phyloP scores from a whole-genome alignment of 768 basidiomycete genomes.

The Pholiota molesta region DNA sequence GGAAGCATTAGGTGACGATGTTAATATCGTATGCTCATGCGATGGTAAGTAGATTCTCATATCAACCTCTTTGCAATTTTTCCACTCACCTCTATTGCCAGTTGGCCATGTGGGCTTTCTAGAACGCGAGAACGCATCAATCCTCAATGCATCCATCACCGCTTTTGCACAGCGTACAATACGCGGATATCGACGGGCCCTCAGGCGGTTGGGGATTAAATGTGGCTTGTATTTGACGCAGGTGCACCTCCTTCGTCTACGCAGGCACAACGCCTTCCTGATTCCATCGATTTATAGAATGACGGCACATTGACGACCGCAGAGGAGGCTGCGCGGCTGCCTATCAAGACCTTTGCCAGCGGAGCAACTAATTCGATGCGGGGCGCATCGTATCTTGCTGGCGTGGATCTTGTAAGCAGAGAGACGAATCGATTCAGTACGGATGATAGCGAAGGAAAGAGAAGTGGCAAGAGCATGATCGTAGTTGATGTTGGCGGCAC shows the following conservation, averaged over 20 bases:
- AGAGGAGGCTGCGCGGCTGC: conserved; percentile 52
- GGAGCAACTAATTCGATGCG: conserved; percentile 75
- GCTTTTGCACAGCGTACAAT: conserved; percentile 61
- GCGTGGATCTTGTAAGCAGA: conserved; percentile 23
- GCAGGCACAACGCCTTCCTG: not conserved
- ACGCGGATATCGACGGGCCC: conserved; percentile 53
- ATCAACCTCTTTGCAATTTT: not conserved
- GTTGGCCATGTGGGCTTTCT: conserved; percentile 62
- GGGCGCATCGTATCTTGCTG: conserved; percentile 63
- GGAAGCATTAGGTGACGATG: conserved; percentile 37
- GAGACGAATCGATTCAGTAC: conserved; percentile 3
- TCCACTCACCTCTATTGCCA: conserved; percentile 14
- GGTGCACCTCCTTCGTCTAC: conserved; percentile 8
- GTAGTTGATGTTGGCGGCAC: conserved; percentile 72
- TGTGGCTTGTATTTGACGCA: conserved; percentile 60
- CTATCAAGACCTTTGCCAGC: conserved; percentile 63
- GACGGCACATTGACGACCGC: conserved; percentile 58
- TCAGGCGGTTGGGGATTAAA: conserved; percentile 45
- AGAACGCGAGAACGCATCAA: conserved; percentile 69
- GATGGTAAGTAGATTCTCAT: conserved; percentile 37
- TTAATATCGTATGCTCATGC: conserved; percentile 55
- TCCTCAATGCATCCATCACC: conserved; percentile 67
- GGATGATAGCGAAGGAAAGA: conserved; percentile 7
- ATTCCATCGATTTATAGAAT: conserved; percentile 35
- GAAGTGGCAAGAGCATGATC: conserved; percentile 36